Base-by-base conservation (phyloP, 768 basidiomycete species). In the Naganishia antarctica region DNA sequence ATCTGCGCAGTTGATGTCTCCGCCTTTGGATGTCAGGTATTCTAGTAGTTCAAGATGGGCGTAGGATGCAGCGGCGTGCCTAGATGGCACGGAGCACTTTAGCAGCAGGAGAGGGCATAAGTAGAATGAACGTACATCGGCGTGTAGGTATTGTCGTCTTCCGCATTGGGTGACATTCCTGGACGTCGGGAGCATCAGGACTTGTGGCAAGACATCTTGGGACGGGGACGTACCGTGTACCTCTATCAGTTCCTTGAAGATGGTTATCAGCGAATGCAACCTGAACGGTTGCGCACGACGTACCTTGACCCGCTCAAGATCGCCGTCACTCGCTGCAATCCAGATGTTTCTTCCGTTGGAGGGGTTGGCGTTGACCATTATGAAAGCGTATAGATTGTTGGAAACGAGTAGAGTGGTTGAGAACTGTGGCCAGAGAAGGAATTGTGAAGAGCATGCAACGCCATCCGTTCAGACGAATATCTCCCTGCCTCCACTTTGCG, bases 1-100 rank as follows among this genome's bases (percentile, higher is more conserved):
- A 74, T 96, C 92, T 0, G 84, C 83, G 66, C 92, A 77, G 73
- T 96, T 91, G 63, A 92, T 88, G 73, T 93, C 83, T 57, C 91
- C 92, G 16, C 91, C 91, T 86, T 81, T 81, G 15, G 85, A 83
- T 63, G 91, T 80, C 63, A 96, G 84, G 78, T 90, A 94, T 15
- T 85, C 81, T 34, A 96, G 80, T 44, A 92, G 76, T 49, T 86
- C 78, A 9, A 88, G 74, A 31, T 91, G 91, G 18, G 85, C 89
- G 72, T 94, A 96, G 0, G 91, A 94, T 0, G 92, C 91, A 15
- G 92, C 91, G 18, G 92, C 92, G 78, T 96, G 91, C 86, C 88
- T 90, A 67, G 8, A n/a, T n/a, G 13, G n/a, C 51, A 18, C 23
- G 25, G 47, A n/a, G n/a, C n/a, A n/a, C n/a, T n/a, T n/a, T n/a